phyloP scores from a whole-genome alignment of 2,329 filamentous ascomycete species.

The Fonsecaea pugnacius region DNA sequence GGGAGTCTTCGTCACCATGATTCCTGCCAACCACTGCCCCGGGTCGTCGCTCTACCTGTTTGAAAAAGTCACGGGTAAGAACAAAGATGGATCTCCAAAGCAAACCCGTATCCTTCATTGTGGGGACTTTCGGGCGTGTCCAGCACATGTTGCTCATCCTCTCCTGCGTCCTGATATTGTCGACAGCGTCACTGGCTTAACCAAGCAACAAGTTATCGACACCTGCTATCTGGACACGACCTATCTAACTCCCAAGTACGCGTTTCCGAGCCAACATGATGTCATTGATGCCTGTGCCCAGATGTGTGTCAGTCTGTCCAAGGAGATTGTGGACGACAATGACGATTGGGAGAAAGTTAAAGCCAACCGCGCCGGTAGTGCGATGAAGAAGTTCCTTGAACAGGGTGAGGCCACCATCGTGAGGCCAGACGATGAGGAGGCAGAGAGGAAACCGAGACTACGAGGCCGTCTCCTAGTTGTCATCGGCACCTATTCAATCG shows the following conservation, averaged over 20 bases:
- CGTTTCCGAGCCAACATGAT: constrained; percentile 85
- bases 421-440: constrained; percentile 39
- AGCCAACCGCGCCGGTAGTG: constrained; percentile 57
- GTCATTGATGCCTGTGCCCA: constrained; percentile 87
- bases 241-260: constrained; percentile 92
- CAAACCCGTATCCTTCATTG: constrained; percentile 87
- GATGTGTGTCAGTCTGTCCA: constrained; percentile 77
- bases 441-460: constrained; percentile 37
- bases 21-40: constrained; percentile 94
- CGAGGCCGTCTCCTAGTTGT: constrained; percentile 80
- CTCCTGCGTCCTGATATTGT: constrained; percentile 75
- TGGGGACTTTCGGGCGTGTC: constrained; percentile 91
- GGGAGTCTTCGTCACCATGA: constrained; percentile 88
- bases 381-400: constrained; percentile 67
- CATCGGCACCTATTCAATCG: constrained; percentile 96
- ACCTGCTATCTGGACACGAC: constrained; percentile 97
- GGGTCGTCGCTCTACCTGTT: constrained; percentile 94
- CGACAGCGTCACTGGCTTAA: constrained; percentile 72
- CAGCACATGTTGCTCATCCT: constrained; percentile 79
- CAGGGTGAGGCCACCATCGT: constrained; percentile 48
- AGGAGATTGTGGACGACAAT: constrained; percentile 62
- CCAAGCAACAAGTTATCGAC: constrained; percentile 83
- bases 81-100: constrained; percentile 56
- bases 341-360: constrained; percentile 64
- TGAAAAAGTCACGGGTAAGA: constrained; percentile 72